Evolutionary conservation across 176 grass and related monocot genomes (phyloP).

Genomic region (Luzula sylvatica): DNA sequence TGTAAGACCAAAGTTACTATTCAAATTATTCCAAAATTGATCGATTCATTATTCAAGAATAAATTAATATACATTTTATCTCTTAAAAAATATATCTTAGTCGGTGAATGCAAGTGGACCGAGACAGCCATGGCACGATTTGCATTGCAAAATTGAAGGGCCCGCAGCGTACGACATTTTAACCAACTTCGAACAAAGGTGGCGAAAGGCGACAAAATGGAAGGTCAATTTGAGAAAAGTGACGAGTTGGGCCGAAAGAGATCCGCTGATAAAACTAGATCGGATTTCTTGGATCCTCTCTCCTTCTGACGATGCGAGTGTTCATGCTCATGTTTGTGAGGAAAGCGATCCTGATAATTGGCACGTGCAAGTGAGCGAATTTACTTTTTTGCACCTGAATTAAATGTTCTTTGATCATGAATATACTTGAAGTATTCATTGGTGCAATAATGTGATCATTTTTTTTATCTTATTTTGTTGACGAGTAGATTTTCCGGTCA

Average conservation of each 20-base stretch:
- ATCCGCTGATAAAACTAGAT: conserved; percentile 48
- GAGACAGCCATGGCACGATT: conserved; percentile 53
- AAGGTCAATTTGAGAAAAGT: conserved; percentile 44
- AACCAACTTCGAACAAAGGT: conserved; percentile 55
- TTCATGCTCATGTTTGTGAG: conserved; percentile 23
- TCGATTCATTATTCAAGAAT: neutral
- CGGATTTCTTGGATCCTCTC: conserved; percentile 54
- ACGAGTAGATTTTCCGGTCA: conserved; percentile 39
- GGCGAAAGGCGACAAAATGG: conserved; percentile 54
- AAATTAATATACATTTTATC: no score
- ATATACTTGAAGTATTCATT: neutral
- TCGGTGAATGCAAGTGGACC: conserved; percentile 36
- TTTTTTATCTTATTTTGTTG: neutral
- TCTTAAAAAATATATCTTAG: neutral
- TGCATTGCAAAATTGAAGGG: conserved; percentile 53
- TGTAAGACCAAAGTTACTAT: conserved; percentile 21
- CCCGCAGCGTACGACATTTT: conserved; percentile 51
- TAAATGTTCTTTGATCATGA: neutral
- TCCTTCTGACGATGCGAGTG: conserved; percentile 15
- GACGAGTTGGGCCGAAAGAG: conserved; percentile 33
- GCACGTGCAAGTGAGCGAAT: conserved; percentile 32
- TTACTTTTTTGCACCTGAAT: conserved; percentile 5
- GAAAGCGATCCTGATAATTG: conserved; percentile 48
- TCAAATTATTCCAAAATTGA: neutral
- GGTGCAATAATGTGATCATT: neutral